Evolutionary conservation across 768 basidiomycete species (phyloP).

Genomic region (Phlebiopsis gigantea): DNA sequence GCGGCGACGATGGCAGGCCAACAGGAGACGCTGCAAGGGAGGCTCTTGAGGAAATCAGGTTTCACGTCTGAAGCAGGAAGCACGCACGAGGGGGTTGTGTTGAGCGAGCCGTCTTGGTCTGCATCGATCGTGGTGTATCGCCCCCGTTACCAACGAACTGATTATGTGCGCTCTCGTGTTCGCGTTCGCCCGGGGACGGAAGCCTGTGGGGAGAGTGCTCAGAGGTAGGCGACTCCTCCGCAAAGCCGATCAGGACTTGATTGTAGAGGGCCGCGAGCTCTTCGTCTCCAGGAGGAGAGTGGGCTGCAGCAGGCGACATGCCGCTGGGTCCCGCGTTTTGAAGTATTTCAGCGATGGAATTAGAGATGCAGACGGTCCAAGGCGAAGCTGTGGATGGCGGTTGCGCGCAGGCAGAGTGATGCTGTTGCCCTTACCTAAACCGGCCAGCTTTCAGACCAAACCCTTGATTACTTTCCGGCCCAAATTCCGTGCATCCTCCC

Average conservation of each 20-base stretch:
- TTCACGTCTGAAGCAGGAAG: neutral
- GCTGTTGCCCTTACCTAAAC: neutral
- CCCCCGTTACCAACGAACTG: slow-evolving; percentile 21
- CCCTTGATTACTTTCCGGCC: neutral
- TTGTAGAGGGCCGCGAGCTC: slow-evolving; percentile 73
- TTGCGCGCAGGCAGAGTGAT: slow-evolving; percentile 1
- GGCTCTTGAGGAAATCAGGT: slow-evolving; percentile 9
- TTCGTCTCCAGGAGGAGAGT: slow-evolving; percentile 51
- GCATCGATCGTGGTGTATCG: slow-evolving; percentile 19
- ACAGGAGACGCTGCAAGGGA: slow-evolving; percentile 12
- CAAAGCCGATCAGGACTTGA: slow-evolving; percentile 67
- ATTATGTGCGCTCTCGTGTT: slow-evolving; percentile 20
- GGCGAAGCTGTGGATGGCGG: slow-evolving; percentile 5
- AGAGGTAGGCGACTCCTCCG: slow-evolving; percentile 39
- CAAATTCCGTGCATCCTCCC: neutral
- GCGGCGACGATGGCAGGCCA: slow-evolving; percentile 20
- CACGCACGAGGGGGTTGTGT: slow-evolving; percentile 6
- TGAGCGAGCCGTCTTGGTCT: slow-evolving; percentile 4
- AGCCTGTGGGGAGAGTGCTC: slow-evolving; percentile 15
- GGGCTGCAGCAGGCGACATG: slow-evolving; percentile 34
- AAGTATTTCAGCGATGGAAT: slow-evolving; percentile 4
- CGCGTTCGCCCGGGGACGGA: slow-evolving; percentile 18
- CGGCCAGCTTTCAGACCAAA: neutral
- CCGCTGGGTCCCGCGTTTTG: slow-evolving; percentile 10
- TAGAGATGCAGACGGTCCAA: neutral